Percentiles rank a stretch among this genome's conserved stretches.
Conservation (phyloP, 805 yeast species). For the Diddensiella santjacobensis region DNA sequence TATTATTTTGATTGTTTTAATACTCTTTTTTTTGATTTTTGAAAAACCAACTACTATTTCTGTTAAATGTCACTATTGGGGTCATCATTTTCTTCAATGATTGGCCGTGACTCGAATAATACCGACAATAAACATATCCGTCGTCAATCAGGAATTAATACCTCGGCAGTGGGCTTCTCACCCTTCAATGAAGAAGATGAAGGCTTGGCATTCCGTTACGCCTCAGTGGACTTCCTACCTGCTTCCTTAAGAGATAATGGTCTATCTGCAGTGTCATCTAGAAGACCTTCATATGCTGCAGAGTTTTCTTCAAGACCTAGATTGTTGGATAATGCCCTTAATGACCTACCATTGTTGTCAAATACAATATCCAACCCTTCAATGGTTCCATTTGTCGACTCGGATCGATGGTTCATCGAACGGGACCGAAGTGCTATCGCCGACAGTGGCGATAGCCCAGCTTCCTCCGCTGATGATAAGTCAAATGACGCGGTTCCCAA, state of each 20-base stretch:
- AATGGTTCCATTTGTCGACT: neutral
- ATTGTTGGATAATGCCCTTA: slow-evolving; percentile 9
- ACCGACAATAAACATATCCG: neutral
- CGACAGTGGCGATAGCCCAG: neutral
- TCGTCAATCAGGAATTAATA: neutral
- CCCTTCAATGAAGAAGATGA: neutral
- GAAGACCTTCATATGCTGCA: slow-evolving; percentile 67
- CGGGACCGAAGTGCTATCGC: neutral
- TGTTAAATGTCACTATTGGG: neutral
- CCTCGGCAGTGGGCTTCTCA: no score
- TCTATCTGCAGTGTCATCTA: slow-evolving; percentile 11
- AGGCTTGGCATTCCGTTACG: neutral
- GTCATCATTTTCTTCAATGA: neutral
- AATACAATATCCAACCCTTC: slow-evolving; percentile 9
- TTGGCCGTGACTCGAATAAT: neutral
- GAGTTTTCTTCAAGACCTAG: slow-evolving; percentile 43
- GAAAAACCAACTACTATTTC: no score
- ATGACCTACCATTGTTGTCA: slow-evolving; percentile 5
- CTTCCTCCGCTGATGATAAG: neutral
- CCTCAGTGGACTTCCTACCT: slow-evolving; percentile 3
- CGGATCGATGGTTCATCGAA: slow-evolving; percentile 1
- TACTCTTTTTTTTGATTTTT: neutral
- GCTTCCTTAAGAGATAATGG: slow-evolving; percentile 6
- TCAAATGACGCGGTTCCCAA: neutral
- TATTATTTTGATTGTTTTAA: neutral